Evolutionary conservation across 2,329 filamentous ascomycete genomes (phyloP).

Genomic region (Geosmithia flava): DNA sequence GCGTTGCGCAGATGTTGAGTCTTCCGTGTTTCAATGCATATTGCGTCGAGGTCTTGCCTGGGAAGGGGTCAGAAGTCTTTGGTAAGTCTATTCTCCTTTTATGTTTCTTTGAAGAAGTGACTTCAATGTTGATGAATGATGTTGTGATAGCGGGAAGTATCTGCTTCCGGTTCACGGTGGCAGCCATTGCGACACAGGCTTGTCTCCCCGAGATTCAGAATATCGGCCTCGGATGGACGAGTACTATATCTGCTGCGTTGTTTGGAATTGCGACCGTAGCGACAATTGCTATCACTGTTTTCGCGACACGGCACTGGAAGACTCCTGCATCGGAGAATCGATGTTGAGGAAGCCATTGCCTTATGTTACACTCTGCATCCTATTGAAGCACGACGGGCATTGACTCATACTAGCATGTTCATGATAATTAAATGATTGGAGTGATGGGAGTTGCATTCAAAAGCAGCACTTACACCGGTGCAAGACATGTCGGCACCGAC

Average conservation of each 20-base stretch:
- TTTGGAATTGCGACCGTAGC: slow-evolving; percentile 3
- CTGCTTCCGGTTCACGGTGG: slow-evolving; percentile 61
- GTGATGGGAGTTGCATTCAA: no score
- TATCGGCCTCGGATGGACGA: slow-evolving; percentile 69
- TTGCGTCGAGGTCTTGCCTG: slow-evolving; percentile 63
- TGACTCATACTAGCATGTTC: no score
- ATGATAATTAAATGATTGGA: no score
- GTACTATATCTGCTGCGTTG: slow-evolving; percentile 30
- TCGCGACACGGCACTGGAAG: no score
- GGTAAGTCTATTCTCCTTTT: not conserved
- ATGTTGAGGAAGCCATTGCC: no score
- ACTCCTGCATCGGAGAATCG: no score
- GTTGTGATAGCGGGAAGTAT: slow-evolving; percentile 64
- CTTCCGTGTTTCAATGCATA: slow-evolving; percentile 60
- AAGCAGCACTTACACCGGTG: no score
- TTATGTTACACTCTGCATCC: no score
- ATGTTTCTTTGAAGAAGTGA: slow-evolving; percentile 18
- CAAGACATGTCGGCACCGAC: no score
- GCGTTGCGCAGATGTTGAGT: slow-evolving; percentile 57
- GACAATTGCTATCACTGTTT: no score
- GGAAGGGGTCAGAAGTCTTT: slow-evolving; percentile 10
- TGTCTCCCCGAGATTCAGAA: slow-evolving; percentile 56
- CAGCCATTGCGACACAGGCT: slow-evolving; percentile 51
- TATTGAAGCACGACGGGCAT: no score
- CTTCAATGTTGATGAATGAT: no score